Percentiles rank a stretch among this genome's conserved stretches.
Conservation (phyloP, 352 stramenopile species). For the Phytophthora pisi region DNA sequence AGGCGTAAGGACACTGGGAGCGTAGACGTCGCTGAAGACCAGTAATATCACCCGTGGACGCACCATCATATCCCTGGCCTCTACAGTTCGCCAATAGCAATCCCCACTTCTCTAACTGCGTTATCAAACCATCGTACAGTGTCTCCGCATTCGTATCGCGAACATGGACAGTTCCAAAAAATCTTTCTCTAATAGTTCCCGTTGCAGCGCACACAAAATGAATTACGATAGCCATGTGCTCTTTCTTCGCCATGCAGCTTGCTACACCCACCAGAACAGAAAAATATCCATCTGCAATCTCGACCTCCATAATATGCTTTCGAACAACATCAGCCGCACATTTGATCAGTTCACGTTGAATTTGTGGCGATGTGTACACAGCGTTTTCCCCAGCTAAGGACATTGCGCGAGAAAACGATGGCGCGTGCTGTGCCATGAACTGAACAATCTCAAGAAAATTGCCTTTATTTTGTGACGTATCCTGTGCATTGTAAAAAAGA, state of each 20-base stretch:
- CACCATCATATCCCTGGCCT: neutral
- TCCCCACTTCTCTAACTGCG: neutral
- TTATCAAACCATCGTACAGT: neutral
- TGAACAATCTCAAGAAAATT: neutral
- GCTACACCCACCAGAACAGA: neutral
- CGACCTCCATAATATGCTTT: neutral
- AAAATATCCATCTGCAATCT: neutral
- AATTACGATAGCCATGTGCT: neutral
- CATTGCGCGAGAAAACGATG: neutral
- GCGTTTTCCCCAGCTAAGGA: neutral
- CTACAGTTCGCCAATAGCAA: neutral
- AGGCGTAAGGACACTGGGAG: neutral
- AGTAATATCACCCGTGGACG: neutral
- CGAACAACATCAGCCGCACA: neutral
- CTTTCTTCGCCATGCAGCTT: neutral
- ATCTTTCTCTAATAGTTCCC: neutral
- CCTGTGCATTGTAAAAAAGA: neutral
- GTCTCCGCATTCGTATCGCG: neutral
- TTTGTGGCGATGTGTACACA: neutral
- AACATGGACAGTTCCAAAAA: neutral
- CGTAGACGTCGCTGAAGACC: neutral
- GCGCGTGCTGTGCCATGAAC: neutral
- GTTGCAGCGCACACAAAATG: neutral
- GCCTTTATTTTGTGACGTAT: conserved; percentile 1
- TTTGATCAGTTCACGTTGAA: neutral